Evolutionary conservation across 805 yeast genomes (phyloP), one percentile per base, ranked within the genome.

Genomic region (Candida taoyuanica): DNA sequence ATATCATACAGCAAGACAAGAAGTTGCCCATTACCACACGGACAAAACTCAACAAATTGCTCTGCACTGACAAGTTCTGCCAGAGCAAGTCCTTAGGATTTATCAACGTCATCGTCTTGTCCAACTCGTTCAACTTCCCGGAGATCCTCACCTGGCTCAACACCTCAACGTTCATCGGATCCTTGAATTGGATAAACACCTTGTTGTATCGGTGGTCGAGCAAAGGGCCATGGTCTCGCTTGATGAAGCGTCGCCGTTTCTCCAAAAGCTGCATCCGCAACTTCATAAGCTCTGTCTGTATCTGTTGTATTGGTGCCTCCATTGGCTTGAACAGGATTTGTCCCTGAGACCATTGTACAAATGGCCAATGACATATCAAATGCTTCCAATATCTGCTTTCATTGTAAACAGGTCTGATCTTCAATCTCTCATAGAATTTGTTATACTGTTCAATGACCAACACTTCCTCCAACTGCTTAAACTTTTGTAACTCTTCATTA

Each of bases 21-120:
- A 4, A 70, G 19, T 69, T 70, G 0, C 82, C 78, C 5, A 68
- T 27, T 3, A 66, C 53, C 13, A 63, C 60, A 50, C 77, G 68
- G 0, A 68, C 17, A 14, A 62, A 59, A 9, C 55, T 57, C 3
- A 65, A 48, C 44, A 63, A 47, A 16, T 68, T 63, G 39, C 63
- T 67, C 19, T 58, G 59, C 12, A 64, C 49, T 4, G 62, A 52
- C 5, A 85, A 47, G 47, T 85, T 85, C 0, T 61, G 50, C 96
- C 97, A 88, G 1, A 81, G 59, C 2, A 88, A 65, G 50, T 85
- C 94, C 7, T 68, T 57, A 2, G 89, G 83, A 49, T 81, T 71
- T 2, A 81, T 70, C 14, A 77, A 81, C 19, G 73, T 55, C 24
- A 74, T 41, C 3, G 70, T 66, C 29, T 60, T 59, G 43, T 67